Evolutionary conservation across 805 yeast species (phyloP), one percentile per base, ranked within the genome.

Genomic region (Saturnispora diversa): DNA sequence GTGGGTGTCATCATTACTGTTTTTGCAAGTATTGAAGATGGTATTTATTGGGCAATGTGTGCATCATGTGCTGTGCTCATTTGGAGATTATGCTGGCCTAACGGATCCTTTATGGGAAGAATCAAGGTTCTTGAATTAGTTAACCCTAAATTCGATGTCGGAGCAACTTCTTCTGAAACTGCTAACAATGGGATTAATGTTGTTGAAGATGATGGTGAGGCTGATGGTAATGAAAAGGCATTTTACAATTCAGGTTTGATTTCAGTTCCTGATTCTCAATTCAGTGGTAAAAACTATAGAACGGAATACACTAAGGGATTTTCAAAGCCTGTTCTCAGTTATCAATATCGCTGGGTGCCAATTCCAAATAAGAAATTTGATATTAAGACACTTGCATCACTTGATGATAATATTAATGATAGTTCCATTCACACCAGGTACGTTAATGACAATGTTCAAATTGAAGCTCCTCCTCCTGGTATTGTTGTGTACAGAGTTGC

Each of bases 11-110:
- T 85, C 37, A 70, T 85, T 51, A 75, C 92, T 28, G 82, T 86
- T 5, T 85, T 85, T 50, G 65, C 85, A 5, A 66, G 85, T 5
- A 82, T 88, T 56, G 97, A 88, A 60, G 66, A 78, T 55, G 97
- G 95, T 65, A 81, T 88, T 51, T 88, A 88, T 65, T 88, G 87
- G 62, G 90, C 95, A 30, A 74, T 85, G 50, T 78, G 83, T 54
- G 90, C 95, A 42, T 84, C 94, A 25, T 74, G 71, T 50, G 95
- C 86, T 16, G 68, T 74, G 32, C 62, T 87, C 43, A 65, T 88
- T 42, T 75, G 85, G 64, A 75, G 85, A 55, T 59, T 83, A 35
- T 84, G 94, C 20, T 77, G 75, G 65, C 94, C 97, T 31, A 70
- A 71, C 43, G 95, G 95, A 48, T 71, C 74, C 38, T 85, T 87